These are phyloP conservation scores for Paxillus rubicundulus DNA, from an alignment of 768 basidiomycete species.

Conservation along the genomic window DNA sequence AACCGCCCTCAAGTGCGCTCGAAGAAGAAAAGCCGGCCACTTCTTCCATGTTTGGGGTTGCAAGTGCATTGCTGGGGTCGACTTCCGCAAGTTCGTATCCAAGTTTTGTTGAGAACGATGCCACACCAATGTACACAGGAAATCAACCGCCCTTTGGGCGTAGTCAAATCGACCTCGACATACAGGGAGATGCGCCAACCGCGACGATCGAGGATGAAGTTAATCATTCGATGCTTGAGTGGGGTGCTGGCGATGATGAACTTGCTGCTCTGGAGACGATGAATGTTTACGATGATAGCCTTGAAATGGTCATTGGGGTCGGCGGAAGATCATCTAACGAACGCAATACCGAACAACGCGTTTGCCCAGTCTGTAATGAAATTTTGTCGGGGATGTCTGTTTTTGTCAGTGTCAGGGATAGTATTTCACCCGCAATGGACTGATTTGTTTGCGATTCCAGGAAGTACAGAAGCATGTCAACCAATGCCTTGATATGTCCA, in stretches of 20 bases:
- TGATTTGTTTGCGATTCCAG: conserved; percentile 33
- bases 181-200: not conserved
- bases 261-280: conserved; percentile 33
- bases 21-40: not conserved
- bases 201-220: not conserved
- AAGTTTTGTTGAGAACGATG: not conserved
- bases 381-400: conserved; percentile 6
- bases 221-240: conserved; percentile 24
- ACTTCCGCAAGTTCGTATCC: conserved; percentile 12
- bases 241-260: conserved; percentile 78
- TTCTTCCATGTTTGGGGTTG: conserved; percentile 17
- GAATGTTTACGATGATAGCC: conserved; percentile 22
- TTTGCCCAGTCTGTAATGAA: conserved; percentile 28
- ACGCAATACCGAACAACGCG: not conserved
- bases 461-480: conserved; percentile 56
- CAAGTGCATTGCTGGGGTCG: conserved; percentile 15
- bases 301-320: conserved; percentile 27
- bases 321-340: conserved; percentile 5
- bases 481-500: conserved; percentile 46
- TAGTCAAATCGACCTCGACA: not conserved
- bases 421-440: not conserved
- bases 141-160: not conserved
- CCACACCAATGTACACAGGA: conserved; percentile 5
- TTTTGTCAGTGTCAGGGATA: conserved; percentile 27
- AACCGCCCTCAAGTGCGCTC: not conserved